These are phyloP conservation scores for Arthroderma uncinatum DNA, from an alignment of 2,329 filamentous ascomycete genomes.

Conservation along the genomic window DNA sequence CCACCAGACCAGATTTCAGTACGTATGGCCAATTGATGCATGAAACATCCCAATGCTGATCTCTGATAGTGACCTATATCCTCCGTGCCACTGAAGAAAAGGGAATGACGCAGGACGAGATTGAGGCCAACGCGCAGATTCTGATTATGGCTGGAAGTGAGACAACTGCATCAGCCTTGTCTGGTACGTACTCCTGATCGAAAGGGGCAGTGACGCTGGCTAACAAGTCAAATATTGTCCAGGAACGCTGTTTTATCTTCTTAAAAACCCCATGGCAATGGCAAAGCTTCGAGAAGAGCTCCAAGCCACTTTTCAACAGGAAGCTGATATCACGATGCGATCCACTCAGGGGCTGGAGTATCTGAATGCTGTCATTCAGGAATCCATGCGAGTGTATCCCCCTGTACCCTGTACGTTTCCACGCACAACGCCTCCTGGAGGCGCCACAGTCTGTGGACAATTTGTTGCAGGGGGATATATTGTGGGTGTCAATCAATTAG, in stretches of 20 bases:
- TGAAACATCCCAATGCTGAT: neutral
- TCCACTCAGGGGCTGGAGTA: neutral
- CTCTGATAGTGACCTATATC: neutral
- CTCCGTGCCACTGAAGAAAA: neutral
- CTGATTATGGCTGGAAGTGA: constrained; percentile 33
- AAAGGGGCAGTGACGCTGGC: neutral
- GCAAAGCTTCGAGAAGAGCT: neutral
- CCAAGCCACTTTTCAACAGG: neutral
- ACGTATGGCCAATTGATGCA: neutral
- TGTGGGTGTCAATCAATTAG: neutral
- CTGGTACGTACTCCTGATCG: constrained; percentile 20
- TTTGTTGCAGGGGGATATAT: neutral
- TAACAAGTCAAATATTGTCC: neutral
- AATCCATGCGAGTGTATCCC: neutral
- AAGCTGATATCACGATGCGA: neutral
- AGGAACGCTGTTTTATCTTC: neutral
- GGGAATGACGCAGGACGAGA: constrained; percentile 10
- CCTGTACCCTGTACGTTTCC: neutral
- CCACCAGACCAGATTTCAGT: neutral
- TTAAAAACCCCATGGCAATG: neutral
- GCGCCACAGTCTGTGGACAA: neutral
- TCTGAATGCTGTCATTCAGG: neutral
- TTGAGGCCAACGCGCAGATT: constrained; percentile 21
- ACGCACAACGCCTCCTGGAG: neutral
- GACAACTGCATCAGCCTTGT: constrained; percentile 37